These are phyloP conservation scores for Eutrema japonicum DNA, from an alignment of 345 rosid genomes.

Conservation along the genomic window DNA sequence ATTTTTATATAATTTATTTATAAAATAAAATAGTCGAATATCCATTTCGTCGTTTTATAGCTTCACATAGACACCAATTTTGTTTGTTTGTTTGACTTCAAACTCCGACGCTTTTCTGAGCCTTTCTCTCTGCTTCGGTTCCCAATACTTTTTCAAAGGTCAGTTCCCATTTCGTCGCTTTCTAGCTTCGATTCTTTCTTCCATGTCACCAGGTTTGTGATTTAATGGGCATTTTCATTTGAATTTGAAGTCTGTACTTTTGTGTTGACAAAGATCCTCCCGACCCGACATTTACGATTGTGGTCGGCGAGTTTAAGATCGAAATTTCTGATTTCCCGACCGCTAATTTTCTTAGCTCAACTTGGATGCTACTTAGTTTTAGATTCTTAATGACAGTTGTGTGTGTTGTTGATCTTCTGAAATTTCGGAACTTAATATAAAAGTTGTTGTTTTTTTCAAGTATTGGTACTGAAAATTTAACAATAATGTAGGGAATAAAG, in stretches of 20 bases:
- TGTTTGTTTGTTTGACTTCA: slow-evolving; percentile 38
- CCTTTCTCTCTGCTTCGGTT: slow-evolving; percentile 30
- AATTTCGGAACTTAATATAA: not conserved
- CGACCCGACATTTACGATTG: slow-evolving; percentile 14
- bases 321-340: slow-evolving; percentile 10
- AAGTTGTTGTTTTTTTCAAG: not conserved
- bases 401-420: not conserved
- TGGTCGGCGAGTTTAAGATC: slow-evolving; percentile 30
- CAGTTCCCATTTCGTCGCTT: not conserved
- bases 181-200: not conserved
- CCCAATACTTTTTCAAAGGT: slow-evolving; percentile 26
- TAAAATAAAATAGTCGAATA: slow-evolving; percentile 22
- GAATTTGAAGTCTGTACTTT: not conserved
- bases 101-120: slow-evolving; percentile 3
- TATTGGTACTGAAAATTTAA: not conserved
- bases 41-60: slow-evolving; percentile 27
- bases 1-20: not conserved
- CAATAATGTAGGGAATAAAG: slow-evolving; percentile 25
- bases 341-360: slow-evolving; percentile 16
- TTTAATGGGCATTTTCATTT: not conserved
- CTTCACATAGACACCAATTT: not conserved
- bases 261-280: slow-evolving; percentile 22
- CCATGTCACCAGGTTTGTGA: not conserved
- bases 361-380: not conserved
- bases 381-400: slow-evolving; percentile 19